Conservation (phyloP, 306 rosid species). For the Sicyos edulis region DNA sequence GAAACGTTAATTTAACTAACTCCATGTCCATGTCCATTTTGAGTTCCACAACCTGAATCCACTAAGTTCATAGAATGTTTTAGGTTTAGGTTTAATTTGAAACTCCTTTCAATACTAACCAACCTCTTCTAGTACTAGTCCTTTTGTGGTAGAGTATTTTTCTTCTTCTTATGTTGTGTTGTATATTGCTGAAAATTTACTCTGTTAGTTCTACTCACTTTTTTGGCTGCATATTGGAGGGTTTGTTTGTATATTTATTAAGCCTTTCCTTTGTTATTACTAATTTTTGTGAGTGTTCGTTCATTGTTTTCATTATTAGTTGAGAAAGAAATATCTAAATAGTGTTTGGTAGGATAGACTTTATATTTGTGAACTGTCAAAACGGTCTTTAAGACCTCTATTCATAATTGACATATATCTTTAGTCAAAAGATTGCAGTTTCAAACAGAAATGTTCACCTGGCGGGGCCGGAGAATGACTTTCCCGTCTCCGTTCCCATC, state of each 20-base stretch:
- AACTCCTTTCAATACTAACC: neutral
- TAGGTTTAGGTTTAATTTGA: constrained; percentile 4
- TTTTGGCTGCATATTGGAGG: constrained; percentile 4
- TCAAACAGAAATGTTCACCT: too few relatives aligned
- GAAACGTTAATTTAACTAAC: constrained; percentile 17
- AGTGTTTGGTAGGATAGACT: too few relatives aligned
- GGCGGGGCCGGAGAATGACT: too few relatives aligned
- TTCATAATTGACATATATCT: too few relatives aligned
- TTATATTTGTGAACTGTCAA: too few relatives aligned
- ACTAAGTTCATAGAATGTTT: neutral
- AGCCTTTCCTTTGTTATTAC: neutral
- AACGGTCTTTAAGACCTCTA: too few relatives aligned
- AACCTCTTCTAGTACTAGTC: neutral
- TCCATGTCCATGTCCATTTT: neutral
- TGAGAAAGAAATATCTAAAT: too few relatives aligned
- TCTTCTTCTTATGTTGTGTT: neutral
- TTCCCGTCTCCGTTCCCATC: too few relatives aligned
- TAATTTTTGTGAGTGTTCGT: neutral
- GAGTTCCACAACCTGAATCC: constrained; percentile 4
- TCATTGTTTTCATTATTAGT: neutral
- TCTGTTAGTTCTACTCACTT: neutral
- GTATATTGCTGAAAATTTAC: neutral
- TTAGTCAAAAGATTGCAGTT: too few relatives aligned
- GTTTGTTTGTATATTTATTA: neutral
- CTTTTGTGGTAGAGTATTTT: neutral